phyloP scores from a whole-genome alignment of 257 asterid genomes.

The Rhazya stricta region DNA sequence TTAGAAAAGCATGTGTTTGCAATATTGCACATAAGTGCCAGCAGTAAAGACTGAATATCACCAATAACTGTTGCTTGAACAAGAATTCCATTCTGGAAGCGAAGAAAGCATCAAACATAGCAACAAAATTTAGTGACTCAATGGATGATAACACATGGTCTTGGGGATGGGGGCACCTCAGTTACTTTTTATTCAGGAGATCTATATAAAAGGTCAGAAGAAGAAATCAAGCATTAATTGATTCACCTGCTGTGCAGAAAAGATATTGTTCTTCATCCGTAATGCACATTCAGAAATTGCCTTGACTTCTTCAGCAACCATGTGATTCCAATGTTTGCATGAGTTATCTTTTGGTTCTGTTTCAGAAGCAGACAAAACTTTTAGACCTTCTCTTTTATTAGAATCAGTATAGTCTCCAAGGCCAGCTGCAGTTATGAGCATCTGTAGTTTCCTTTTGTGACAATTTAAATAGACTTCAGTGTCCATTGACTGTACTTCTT shows the following conservation, averaged over 20 bases:
- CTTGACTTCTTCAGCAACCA: slow-evolving; percentile 80
- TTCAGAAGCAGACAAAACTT: slow-evolving; percentile 36
- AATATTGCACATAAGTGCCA: slow-evolving; percentile 70
- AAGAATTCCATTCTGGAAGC: slow-evolving; percentile 49
- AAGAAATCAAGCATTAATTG: background rate
- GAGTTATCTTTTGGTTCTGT: slow-evolving; percentile 53
- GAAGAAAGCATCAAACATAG: slow-evolving; percentile 17
- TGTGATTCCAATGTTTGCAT: slow-evolving; percentile 48
- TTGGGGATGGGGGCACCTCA: background rate
- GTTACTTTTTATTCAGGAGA: background rate
- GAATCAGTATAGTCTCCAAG: slow-evolving; percentile 35
- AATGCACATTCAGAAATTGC: slow-evolving; percentile 71
- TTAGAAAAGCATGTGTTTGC: slow-evolving; percentile 60
- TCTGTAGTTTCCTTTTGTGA: slow-evolving; percentile 80
- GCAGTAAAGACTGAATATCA: slow-evolving; percentile 71
- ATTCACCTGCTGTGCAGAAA: slow-evolving; percentile 51
- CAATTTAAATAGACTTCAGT: slow-evolving; percentile 63
- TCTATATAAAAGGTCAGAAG: background rate
- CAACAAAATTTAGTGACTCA: slow-evolving; percentile 19
- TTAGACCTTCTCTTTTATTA: slow-evolving; percentile 36
- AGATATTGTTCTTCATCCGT: slow-evolving; percentile 50
- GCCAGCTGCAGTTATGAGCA: slow-evolving; percentile 68
- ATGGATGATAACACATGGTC: background rate
- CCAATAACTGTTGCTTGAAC: slow-evolving; percentile 48
- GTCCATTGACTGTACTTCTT: slow-evolving; percentile 54